Percentiles rank a stretch among this genome's conserved stretches.
Evolutionary conservation across 192 early-diverging fungal species (phyloP).

Genomic region (Backusella tuberculispora): DNA sequence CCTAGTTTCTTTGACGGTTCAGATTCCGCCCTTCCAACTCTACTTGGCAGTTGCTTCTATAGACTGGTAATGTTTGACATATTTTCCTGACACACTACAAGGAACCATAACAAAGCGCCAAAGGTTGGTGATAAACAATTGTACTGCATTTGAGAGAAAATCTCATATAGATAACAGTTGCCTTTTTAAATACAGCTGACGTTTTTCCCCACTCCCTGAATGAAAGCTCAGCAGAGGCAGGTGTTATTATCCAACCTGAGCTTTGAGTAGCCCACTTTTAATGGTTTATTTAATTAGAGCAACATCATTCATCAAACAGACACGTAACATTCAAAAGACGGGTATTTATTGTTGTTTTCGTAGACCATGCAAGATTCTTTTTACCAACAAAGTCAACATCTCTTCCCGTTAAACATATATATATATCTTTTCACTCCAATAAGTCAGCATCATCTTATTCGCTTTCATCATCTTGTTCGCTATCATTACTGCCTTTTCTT

Average conservation of each 20-base stretch:
- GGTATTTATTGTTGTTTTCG: neutral
- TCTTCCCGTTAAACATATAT: neutral
- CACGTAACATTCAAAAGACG: neutral
- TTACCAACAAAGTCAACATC: neutral
- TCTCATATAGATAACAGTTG: neutral
- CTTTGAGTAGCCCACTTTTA: neutral
- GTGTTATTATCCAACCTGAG: neutral
- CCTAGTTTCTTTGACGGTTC: too few relatives aligned
- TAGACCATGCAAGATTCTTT: neutral
- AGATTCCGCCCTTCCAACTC: too few relatives aligned
- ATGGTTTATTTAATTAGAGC: neutral
- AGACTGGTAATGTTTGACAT: too few relatives aligned
- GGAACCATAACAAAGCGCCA: too few relatives aligned
- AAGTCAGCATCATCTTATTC: slow-evolving; percentile 4
- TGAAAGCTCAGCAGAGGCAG: neutral
- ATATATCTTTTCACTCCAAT: slow-evolving; percentile 2
- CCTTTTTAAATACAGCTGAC: neutral
- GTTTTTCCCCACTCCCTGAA: neutral
- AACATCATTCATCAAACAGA: neutral
- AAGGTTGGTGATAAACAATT: too few relatives aligned
- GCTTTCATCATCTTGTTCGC: neutral
- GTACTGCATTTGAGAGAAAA: too few relatives aligned
- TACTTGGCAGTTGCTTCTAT: too few relatives aligned
- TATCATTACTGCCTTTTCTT: neutral
- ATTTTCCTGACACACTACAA: too few relatives aligned